phyloP scores from a whole-genome alignment of 1,284 basidiomycete genomes.

The Cerrena zonata region DNA sequence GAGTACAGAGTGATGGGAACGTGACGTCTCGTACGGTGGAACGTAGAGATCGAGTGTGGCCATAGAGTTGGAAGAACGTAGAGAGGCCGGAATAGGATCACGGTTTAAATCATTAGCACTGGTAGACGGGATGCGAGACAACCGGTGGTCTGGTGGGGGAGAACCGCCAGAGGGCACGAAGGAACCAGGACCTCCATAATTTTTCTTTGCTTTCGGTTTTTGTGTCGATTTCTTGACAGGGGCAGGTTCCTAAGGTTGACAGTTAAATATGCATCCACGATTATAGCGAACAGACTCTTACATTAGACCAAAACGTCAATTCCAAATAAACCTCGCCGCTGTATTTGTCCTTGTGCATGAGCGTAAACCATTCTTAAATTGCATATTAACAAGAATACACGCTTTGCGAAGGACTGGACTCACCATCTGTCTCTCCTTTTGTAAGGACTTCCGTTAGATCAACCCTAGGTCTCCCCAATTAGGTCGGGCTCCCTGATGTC shows the following conservation, averaged over 20 bases:
- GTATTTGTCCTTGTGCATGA: constrained; percentile 87
- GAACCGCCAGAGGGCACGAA: constrained; percentile 56
- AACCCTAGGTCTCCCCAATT: constrained; percentile 86
- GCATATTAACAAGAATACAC: constrained; percentile 1
- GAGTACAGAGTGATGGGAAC: constrained; percentile 25
- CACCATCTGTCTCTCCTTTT: constrained; percentile 94
- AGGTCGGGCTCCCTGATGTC: constrained; percentile 92
- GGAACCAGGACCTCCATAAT: constrained; percentile 71
- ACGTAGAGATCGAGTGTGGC: constrained; percentile 66
- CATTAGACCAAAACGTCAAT: constrained; percentile 92
- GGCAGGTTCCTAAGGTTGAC: constrained; percentile 52
- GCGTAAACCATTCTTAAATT: constrained; percentile 83
- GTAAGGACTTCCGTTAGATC: constrained; percentile 87
- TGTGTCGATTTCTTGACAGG: constrained; percentile 62
- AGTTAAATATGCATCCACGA: background rate
- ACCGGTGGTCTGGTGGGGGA: constrained; percentile 21
- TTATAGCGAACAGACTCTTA: constrained; percentile 48
- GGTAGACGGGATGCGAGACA: constrained; percentile 32
- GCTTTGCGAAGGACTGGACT: constrained; percentile 24
- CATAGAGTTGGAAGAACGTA: constrained; percentile 54
- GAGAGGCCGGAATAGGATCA: constrained; percentile 51
- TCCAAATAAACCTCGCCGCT: constrained; percentile 91
- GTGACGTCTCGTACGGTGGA: constrained; percentile 53
- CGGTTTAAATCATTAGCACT: constrained; percentile 37
- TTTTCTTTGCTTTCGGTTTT: constrained; percentile 48